Conservation (phyloP, 2,329 filamentous ascomycete genomes). For the Neoascochyta sp. region DNA sequence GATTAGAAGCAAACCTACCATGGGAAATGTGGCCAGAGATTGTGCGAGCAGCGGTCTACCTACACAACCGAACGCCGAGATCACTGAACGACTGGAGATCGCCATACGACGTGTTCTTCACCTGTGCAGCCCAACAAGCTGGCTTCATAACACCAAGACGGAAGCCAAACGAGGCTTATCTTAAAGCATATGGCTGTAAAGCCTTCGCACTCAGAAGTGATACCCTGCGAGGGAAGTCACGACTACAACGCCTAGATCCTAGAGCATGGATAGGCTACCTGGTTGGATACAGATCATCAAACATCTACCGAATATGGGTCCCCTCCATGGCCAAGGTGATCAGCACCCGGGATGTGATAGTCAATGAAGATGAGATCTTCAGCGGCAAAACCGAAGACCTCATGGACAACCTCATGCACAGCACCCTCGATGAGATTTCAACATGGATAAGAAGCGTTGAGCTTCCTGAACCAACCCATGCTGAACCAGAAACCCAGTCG, state of each 20-base stretch:
- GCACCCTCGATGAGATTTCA: conserved; percentile 4
- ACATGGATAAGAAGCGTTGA: conserved; percentile 1
- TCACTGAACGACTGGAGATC: conserved; percentile 5
- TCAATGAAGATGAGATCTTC: conserved; percentile 6
- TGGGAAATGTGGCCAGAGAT: conserved; percentile 5
- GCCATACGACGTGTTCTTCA: conserved; percentile 9
- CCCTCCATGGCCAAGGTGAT: conserved; percentile 2
- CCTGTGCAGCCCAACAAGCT: neutral
- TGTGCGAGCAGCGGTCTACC: conserved; percentile 4
- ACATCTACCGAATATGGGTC: conserved; percentile 2
- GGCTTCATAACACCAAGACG: conserved; percentile 1
- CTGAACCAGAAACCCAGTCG: neutral
- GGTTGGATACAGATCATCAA: conserved; percentile 2
- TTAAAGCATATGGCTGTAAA: conserved; percentile 7
- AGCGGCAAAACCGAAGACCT: conserved; percentile 5
- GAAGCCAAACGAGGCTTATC: conserved; percentile 3
- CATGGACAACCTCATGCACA: conserved; percentile 8
- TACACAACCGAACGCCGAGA: conserved; percentile 7
- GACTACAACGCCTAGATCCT: conserved; percentile 4
- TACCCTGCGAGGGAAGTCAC: neutral
- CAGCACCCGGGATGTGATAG: conserved; percentile 3
- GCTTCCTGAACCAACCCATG: no score
- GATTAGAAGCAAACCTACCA: conserved; percentile 5
- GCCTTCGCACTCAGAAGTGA: conserved; percentile 5
- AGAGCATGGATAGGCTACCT: conserved; percentile 8